Evolutionary conservation across 2,329 filamentous ascomycete genomes (phyloP).

Genomic region (Neocatenulostroma microsporum): DNA sequence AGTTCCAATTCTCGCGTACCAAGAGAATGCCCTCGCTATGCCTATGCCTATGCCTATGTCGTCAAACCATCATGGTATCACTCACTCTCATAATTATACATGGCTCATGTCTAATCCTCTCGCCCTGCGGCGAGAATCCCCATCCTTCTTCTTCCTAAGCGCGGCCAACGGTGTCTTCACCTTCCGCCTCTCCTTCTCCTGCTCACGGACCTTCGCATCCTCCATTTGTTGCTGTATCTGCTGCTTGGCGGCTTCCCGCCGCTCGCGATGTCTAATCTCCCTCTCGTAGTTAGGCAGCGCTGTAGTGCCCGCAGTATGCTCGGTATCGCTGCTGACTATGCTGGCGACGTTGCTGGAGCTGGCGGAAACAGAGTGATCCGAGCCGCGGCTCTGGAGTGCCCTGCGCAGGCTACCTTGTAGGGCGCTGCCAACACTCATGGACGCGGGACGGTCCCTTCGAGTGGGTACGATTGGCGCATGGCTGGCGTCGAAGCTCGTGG

Average conservation of each 20-base stretch:
- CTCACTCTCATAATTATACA: conserved; percentile 7
- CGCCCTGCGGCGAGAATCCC: conserved; percentile 11
- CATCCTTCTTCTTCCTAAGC: conserved; percentile 28
- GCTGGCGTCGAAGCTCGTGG: conserved; percentile 6
- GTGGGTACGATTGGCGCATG: conserved; percentile 6
- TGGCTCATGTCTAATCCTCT: conserved; percentile 7
- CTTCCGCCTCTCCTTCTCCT: conserved; percentile 30
- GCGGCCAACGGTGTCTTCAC: conserved; percentile 34
- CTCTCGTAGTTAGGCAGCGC: conserved; percentile 29
- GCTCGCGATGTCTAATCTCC: conserved; percentile 28
- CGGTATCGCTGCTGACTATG: conserved; percentile 28
- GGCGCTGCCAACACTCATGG: conserved; percentile 17
- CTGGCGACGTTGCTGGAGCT: conserved; percentile 26
- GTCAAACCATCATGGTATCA: neutral
- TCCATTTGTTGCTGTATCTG: conserved; percentile 30
- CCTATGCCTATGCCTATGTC: conserved; percentile 1
- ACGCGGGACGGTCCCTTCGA: conserved; percentile 17
- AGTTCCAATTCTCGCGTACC: too few relatives aligned
- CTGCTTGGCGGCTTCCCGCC: conserved; percentile 18
- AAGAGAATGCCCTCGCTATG: too few relatives aligned
- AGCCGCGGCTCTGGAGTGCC: conserved; percentile 11
- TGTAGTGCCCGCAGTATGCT: conserved; percentile 20
- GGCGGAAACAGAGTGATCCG: conserved; percentile 11
- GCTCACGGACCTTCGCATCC: conserved; percentile 25
- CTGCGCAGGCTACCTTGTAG: conserved; percentile 15